Percentiles rank a stretch among this genome's conserved stretches.
Conservation (phyloP, 2,329 filamentous ascomycete genomes). For the Alternaria angustiovoidea region DNA sequence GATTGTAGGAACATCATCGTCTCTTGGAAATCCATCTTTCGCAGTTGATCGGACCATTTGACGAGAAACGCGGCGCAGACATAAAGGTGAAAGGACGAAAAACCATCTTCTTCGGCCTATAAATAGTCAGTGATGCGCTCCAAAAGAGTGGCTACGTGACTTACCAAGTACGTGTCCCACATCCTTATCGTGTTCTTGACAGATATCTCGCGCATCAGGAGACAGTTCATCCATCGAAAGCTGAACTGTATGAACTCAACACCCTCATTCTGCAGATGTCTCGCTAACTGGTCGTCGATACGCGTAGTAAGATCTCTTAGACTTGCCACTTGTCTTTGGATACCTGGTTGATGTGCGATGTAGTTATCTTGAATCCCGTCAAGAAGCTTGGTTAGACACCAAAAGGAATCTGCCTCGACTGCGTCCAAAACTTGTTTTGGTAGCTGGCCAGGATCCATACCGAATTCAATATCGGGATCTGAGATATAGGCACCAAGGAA, state of each 20-base stretch:
- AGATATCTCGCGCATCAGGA: conserved; percentile 96
- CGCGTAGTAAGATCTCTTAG: conserved; percentile 88
- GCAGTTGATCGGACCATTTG: conserved; percentile 94
- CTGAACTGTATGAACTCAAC: conserved; percentile 99
- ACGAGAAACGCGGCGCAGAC: conserved; percentile 97
- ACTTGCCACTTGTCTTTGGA: conserved; percentile 90
- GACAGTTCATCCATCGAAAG: conserved; percentile 99
- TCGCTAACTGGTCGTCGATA: conserved; percentile 84
- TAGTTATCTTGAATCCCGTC: conserved; percentile 99
- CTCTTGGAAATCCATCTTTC: conserved; percentile 98
- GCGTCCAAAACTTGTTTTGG: conserved; percentile 91
- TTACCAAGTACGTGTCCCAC: conserved; percentile 99
- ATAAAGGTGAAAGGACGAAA: conserved; percentile 97
- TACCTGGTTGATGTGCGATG: conserved; percentile 95
- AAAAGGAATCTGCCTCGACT: conserved; percentile 97
- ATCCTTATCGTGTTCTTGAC: conserved; percentile 97
- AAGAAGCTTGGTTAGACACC: conserved; percentile 97
- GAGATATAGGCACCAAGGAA: conserved; percentile 95
- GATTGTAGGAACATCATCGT: conserved; percentile 99
- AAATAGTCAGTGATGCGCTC: conserved; percentile 19
- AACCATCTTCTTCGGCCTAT: conserved; percentile 96
- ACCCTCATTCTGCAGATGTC: conserved; percentile 87
- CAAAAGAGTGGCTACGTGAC: conserved; percentile 37
- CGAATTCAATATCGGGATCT: conserved; percentile 88
- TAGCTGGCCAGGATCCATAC: conserved; percentile 96